Conservation (phyloP, 108 stramenopile species). For the Fragilaria radians region DNA sequence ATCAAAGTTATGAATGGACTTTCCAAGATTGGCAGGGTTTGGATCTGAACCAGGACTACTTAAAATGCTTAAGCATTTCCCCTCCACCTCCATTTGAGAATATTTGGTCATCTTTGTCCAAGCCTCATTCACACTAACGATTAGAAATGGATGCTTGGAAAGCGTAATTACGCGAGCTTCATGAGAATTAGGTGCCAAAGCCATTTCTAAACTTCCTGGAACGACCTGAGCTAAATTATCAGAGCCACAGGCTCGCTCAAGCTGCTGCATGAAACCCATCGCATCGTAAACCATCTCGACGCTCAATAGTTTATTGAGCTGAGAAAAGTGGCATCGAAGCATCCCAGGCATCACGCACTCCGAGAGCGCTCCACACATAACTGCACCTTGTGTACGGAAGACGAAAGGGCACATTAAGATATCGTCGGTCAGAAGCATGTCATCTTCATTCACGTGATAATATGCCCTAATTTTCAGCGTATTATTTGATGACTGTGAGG, state of each 20-base stretch:
- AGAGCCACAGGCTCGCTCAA: conserved; percentile 70
- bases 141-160: conserved; percentile 51
- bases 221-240: conserved; percentile 65
- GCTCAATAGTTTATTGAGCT: conserved; percentile 53
- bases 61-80: conserved; percentile 44
- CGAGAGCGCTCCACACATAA: conserved; percentile 60
- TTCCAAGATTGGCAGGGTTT: conserved; percentile 17
- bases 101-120: conserved; percentile 65
- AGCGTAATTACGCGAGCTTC: conserved; percentile 81
- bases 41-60: conserved; percentile 38
- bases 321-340: conserved; percentile 62
- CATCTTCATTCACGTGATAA: conserved; percentile 76
- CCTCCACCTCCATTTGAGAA: conserved; percentile 72
- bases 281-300: conserved; percentile 81
- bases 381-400: conserved; percentile 71
- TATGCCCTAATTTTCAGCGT: conserved; percentile 36
- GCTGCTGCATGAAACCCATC: conserved; percentile 86
- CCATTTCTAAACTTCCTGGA: conserved; percentile 77
- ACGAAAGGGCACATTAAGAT: conserved; percentile 80
- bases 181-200: conserved; percentile 45
- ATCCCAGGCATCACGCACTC: conserved; percentile 80
- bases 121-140: conserved; percentile 70
- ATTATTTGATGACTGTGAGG: neutral
- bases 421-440: conserved; percentile 69
- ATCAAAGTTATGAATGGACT: conserved; percentile 37